Percentiles rank a stretch among this genome's conserved stretches.
These are phyloP conservation scores for Stemphylium beticola DNA, from an alignment of 2,329 filamentous ascomycete species.

Conservation along the genomic window DNA sequence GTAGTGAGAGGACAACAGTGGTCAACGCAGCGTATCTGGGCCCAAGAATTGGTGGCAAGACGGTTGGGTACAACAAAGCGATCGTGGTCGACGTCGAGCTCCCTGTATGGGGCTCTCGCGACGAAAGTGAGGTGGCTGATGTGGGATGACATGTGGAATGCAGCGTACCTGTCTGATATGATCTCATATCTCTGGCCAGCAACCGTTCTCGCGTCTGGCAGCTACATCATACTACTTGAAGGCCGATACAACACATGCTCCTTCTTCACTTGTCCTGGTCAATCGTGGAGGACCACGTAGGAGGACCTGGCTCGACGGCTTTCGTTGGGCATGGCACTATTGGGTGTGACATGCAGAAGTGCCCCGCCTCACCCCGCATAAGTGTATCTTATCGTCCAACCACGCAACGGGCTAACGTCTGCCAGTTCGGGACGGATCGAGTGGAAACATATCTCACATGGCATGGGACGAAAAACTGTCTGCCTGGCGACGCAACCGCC, in stretches of 20 bases:
- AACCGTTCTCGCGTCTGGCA: background rate
- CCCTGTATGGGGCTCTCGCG: conserved; percentile 58
- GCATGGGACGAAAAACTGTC: conserved; percentile 19
- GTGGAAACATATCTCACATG: conserved; percentile 20
- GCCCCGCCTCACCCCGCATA: conserved; percentile 41
- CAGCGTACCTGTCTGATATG: conserved; percentile 25
- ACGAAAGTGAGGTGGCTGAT: conserved; percentile 19
- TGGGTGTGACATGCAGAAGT: conserved; percentile 16
- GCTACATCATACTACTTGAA: too few relatives aligned
- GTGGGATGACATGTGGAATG: conserved; percentile 19
- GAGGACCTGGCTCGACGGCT: conserved; percentile 16
- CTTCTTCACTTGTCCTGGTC: background rate
- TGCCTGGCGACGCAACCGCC: conserved; percentile 43
- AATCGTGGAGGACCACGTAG: conserved; percentile 36
- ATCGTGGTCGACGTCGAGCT: conserved; percentile 84
- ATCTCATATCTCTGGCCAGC: conserved; percentile 27
- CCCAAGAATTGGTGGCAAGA: conserved; percentile 61
- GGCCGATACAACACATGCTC: background rate
- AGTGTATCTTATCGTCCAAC: conserved; percentile 37
- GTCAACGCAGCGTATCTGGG: conserved; percentile 81
- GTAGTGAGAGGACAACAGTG: conserved; percentile 76
- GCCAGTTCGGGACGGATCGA: conserved; percentile 43
- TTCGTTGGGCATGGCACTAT: conserved; percentile 10
- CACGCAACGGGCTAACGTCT: conserved; percentile 29
- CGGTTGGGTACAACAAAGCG: conserved; percentile 75